Conservation (phyloP, 2,329 filamentous ascomycete species). For the Nemania bipapillata region DNA sequence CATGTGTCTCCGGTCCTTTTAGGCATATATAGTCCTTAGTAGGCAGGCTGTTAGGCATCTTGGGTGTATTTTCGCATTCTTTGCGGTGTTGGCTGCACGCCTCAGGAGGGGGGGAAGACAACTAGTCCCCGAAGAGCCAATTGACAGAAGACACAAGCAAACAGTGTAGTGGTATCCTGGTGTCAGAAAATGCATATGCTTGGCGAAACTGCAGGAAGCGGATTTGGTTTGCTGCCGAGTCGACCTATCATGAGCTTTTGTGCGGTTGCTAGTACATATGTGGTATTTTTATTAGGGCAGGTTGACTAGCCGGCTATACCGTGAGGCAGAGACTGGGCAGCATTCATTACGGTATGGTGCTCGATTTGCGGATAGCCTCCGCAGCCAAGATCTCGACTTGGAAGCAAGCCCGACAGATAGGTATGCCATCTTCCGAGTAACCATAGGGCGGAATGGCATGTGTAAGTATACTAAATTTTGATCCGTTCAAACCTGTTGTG, state of each 20-base stretch:
- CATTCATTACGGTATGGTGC: slow-evolving; percentile 1
- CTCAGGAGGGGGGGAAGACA: not conserved
- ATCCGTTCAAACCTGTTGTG: slow-evolving; percentile 23
- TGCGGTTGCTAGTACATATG: slow-evolving; percentile 19
- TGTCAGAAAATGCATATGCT: slow-evolving; percentile 26
- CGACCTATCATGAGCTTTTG: slow-evolving; percentile 23
- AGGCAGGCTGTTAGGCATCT: slow-evolving; percentile 28
- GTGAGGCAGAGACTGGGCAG: slow-evolving; percentile 35
- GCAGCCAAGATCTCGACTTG: slow-evolving; percentile 16
- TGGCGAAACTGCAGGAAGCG: slow-evolving; percentile 15
- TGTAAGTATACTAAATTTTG: slow-evolving; percentile 4
- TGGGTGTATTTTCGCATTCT: slow-evolving; percentile 15
- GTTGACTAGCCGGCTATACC: slow-evolving; percentile 33
- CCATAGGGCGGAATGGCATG: slow-evolving; percentile 5
- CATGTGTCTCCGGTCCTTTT: slow-evolving; percentile 2
- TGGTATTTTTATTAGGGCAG: slow-evolving; percentile 23
- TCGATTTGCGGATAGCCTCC: slow-evolving; percentile 12
- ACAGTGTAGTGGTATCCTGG: slow-evolving; percentile 8
- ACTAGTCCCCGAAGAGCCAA: slow-evolving; percentile 7
- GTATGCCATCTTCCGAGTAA: slow-evolving; percentile 11
- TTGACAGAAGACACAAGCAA: not conserved
- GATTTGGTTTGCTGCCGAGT: slow-evolving; percentile 3
- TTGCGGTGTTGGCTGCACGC: slow-evolving; percentile 22
- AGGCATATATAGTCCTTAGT: slow-evolving; percentile 1
- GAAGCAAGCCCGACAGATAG: slow-evolving; percentile 10